Conservation (phyloP, 73 alveolate species). For the Tetrahymena malaccensis region DNA sequence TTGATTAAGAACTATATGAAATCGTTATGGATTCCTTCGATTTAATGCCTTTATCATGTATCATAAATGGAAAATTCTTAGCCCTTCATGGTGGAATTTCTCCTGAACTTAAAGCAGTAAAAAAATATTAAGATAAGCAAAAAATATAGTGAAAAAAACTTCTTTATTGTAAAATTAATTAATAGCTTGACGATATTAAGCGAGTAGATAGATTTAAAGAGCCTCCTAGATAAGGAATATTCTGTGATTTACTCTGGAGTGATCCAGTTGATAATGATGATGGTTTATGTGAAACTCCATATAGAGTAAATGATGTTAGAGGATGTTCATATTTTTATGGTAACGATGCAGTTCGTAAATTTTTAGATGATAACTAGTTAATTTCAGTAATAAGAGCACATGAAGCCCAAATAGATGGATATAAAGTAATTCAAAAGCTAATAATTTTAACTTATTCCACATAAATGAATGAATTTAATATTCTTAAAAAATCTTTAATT, state of each 20-base stretch:
- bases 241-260: slow-evolving; percentile 80
- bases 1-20: slow-evolving; percentile 68
- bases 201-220: slow-evolving; percentile 56
- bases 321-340: slow-evolving; percentile 93
- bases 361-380: slow-evolving; percentile 59
- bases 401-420: slow-evolving; percentile 79
- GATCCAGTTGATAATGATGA: slow-evolving; percentile 73
- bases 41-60: slow-evolving; percentile 57
- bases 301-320: slow-evolving; percentile 68
- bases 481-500: too few species aligned
- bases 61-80: slow-evolving; percentile 63
- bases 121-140: neutral
- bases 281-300: slow-evolving; percentile 50
- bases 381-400: slow-evolving; percentile 78
- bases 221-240: slow-evolving; percentile 63
- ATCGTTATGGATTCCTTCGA: slow-evolving; percentile 72
- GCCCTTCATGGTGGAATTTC: slow-evolving; percentile 87
- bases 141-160: neutral
- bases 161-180: neutral
- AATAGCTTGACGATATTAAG: slow-evolving; percentile 39
- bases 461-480: too few species aligned
- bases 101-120: slow-evolving; percentile 55
- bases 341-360: slow-evolving; percentile 63
- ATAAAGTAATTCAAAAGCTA: slow-evolving; percentile 6
- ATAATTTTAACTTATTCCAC: neutral